Evolutionary conservation across 2,329 filamentous ascomycete species (phyloP).

Genomic region (Paraphaeosphaeria sporulosa): DNA sequence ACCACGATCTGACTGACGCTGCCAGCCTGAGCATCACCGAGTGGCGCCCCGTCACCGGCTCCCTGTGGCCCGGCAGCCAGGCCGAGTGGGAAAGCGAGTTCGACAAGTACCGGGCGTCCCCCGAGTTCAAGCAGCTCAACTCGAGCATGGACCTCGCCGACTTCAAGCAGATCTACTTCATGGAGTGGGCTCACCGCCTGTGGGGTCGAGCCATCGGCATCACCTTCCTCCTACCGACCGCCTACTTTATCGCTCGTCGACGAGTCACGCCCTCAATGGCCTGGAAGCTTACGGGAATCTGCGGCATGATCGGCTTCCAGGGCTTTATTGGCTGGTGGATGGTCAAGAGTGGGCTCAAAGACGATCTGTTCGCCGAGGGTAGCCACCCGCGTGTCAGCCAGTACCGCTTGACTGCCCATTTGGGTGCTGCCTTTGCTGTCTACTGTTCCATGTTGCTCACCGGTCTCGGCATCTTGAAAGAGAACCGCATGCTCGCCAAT

Average conservation of each 20-base stretch:
- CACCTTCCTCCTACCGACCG: conserved; percentile 84
- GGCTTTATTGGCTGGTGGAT: conserved; percentile 99
- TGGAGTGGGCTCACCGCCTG: conserved; percentile 97
- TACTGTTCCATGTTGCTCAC: conserved; percentile 95
- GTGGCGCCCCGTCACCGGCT: conserved; percentile 96
- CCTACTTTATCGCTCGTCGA: conserved; percentile 85
- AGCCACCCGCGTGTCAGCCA: conserved; percentile 92
- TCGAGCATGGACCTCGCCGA: conserved; percentile 90
- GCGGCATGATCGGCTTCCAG: conserved; percentile 89
- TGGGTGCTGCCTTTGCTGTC: conserved; percentile 89
- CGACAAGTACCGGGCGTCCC: conserved; percentile 87
- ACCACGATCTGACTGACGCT: conserved; percentile 23
- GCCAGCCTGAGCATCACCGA: conserved; percentile 92
- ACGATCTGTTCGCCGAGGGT: conserved; percentile 91
- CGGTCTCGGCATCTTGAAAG: conserved; percentile 82
- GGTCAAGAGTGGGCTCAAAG: conserved; percentile 95
- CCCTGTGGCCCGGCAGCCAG: conserved; percentile 78
- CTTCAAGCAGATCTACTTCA: conserved; percentile 99
- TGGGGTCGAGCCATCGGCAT: conserved; percentile 94
- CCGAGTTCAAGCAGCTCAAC: conserved; percentile 92
- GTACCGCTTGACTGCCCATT: conserved; percentile 88
- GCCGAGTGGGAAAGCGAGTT: conserved; percentile 94
- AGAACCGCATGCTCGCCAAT: conserved; percentile 73
- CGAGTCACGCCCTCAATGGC: conserved; percentile 82
- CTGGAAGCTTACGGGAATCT: conserved; percentile 79